phyloP scores from a whole-genome alignment of 192 early-diverging fungal genomes.

The Diversispora eburnea region DNA sequence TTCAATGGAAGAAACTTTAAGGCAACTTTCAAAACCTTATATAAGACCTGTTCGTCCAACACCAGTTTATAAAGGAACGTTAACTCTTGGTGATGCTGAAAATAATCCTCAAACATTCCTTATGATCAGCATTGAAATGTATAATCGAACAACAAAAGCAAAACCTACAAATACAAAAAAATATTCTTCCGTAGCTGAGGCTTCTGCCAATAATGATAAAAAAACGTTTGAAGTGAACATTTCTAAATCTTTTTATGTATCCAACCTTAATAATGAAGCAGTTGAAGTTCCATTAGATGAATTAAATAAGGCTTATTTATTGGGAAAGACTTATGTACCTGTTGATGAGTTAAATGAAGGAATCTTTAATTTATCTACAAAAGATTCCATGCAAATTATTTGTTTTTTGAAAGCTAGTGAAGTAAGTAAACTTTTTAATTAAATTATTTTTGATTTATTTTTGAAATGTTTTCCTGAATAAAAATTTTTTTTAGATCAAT shows the following conservation, averaged over 20 bases:
- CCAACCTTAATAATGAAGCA: slow-evolving; percentile 30
- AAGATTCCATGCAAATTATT: slow-evolving; percentile 57
- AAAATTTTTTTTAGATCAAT: neutral
- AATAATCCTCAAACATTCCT: slow-evolving; percentile 40
- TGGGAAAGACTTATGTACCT: slow-evolving; percentile 65
- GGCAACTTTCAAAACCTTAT: slow-evolving; percentile 41
- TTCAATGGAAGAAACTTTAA: slow-evolving; percentile 51
- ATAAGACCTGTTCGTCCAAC: slow-evolving; percentile 54
- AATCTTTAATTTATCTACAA: slow-evolving; percentile 52
- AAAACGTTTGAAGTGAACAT: slow-evolving; percentile 39
- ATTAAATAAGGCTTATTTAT: slow-evolving; percentile 61
- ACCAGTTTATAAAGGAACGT: slow-evolving; percentile 47
- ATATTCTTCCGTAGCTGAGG: slow-evolving; percentile 53
- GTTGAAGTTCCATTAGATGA: slow-evolving; percentile 45
- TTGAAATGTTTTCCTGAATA: neutral
- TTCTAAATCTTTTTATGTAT: slow-evolving; percentile 34
- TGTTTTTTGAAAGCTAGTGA: slow-evolving; percentile 50
- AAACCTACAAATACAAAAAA: slow-evolving; percentile 64
- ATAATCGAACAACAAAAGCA: slow-evolving; percentile 49
- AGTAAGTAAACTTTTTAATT: slow-evolving; percentile 31
- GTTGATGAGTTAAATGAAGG: slow-evolving; percentile 59
- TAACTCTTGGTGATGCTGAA: slow-evolving; percentile 53
- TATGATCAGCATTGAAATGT: slow-evolving; percentile 54
- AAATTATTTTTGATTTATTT: slow-evolving; percentile 8
- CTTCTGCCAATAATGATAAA: slow-evolving; percentile 30